Base-by-base conservation (phyloP, 2,329 filamentous ascomycete genomes). In the Diaporthe capsici region DNA sequence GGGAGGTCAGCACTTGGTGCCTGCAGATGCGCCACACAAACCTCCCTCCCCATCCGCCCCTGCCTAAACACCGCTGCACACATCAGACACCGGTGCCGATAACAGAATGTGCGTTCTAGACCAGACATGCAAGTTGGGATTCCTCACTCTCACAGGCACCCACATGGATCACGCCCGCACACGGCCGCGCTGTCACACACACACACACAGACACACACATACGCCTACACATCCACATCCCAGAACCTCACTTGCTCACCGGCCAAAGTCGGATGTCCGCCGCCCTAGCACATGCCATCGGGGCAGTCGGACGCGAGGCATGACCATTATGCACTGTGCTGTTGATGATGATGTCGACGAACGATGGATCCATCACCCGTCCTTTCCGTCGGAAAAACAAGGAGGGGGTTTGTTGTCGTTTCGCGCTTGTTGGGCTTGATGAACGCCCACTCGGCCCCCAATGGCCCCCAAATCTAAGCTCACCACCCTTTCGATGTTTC, bases 1-100 rank as follows among this genome's bases (percentile, higher is more conserved):
- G 31, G 65, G 65, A 68, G 47, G 65, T 68, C 65, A 68, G 65
- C 65, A 68, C 65, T 68, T 68, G 65, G 47, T 68, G 61, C 65
- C 65, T 68, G 65, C 65, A 68, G 65, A 68, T 55, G 20, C 47
- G 31, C 47, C 65, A 68, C 47, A 68, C 47, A 68, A 39, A 68
- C 31, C 44, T 25, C 8, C 15, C 25, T 42, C 13, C 25, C 39
- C 13, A 44, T 44, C 60, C n/a, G 22, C 63, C 63, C 44, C 31
- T 68, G 63, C 63, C 28, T 68, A 51, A 34, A 68, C 12, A 37
- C 61, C 42, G 37, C 42, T 39, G 47, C 61, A 42, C 28, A 13
- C 20, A 37, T 67, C 63, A 67, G 44, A 67, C 47, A n/a, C 63
- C 63, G 47, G 63, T 53, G 17, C 49, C 65, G 63, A 68, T 53